Conservation (phyloP, 1,139 yeast species). For the Pichia cactophila region DNA sequence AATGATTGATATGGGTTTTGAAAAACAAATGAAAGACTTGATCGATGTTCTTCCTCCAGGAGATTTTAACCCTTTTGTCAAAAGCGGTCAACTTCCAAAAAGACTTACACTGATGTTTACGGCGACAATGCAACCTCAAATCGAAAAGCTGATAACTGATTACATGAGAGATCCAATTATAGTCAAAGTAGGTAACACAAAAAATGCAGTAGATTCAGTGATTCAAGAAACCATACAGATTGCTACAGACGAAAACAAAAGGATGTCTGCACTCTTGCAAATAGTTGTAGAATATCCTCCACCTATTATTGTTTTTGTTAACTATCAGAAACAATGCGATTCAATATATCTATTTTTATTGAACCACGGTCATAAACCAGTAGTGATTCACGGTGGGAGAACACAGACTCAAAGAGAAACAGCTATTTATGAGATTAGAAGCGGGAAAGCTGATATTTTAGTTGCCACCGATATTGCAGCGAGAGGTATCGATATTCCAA, state of each 20-base stretch:
- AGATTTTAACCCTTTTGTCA: slow-evolving; percentile 20
- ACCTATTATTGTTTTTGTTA: slow-evolving; percentile 77
- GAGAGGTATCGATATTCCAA: slow-evolving; percentile 87
- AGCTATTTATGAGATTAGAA: slow-evolving; percentile 59
- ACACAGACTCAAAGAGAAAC: slow-evolving; percentile 80
- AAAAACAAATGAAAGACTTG: slow-evolving; percentile 62
- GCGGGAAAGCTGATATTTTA: slow-evolving; percentile 54
- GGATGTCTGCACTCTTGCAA: slow-evolving; percentile 29
- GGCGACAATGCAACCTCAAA: slow-evolving; percentile 79
- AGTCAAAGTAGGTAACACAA: slow-evolving; percentile 58
- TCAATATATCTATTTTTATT: slow-evolving; percentile 44
- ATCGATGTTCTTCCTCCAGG: slow-evolving; percentile 40
- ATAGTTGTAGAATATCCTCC: slow-evolving; percentile 34
- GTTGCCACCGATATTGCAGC: slow-evolving; percentile 97
- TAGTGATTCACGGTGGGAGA: slow-evolving; percentile 78
- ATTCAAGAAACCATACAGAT: slow-evolving; percentile 60
- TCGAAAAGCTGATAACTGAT: slow-evolving; percentile 56
- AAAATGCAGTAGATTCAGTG: slow-evolving; percentile 58
- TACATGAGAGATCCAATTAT: slow-evolving; percentile 58
- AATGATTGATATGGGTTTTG: slow-evolving; percentile 94
- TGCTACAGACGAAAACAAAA: slow-evolving; percentile 31
- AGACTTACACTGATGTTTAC: slow-evolving; percentile 82
- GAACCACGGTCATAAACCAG: slow-evolving; percentile 40
- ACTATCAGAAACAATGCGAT: slow-evolving; percentile 69
- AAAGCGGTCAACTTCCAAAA: slow-evolving; percentile 26